Percentiles rank a stretch among this genome's conserved stretches.
Conservation (phyloP, 140 eudicot species). For the Cichorium intybus region DNA sequence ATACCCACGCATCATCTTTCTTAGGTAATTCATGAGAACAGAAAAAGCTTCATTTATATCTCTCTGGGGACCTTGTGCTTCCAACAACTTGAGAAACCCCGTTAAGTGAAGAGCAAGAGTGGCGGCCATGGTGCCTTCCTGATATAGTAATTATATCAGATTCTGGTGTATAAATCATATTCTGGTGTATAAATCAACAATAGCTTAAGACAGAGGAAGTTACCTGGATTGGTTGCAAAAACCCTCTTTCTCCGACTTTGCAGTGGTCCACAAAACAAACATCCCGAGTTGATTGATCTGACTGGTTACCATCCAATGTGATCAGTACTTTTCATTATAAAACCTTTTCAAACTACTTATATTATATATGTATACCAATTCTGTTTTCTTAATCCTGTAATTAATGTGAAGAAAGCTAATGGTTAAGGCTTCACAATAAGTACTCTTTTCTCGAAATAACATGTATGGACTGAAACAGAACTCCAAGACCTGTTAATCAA, state of each 20-base stretch:
- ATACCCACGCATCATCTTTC: constrained; percentile 12
- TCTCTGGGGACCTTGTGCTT: not conserved
- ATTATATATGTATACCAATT: no score
- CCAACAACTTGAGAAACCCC: not conserved
- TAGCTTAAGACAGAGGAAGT: no score
- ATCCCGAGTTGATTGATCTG: no score
- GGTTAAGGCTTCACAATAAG: not conserved
- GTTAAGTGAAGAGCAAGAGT: not conserved
- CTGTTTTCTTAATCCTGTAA: not conserved
- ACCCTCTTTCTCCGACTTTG: no score
- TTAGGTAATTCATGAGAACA: not conserved
- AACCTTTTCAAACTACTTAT: no score
- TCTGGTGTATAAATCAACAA: no score
- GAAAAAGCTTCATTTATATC: not conserved
- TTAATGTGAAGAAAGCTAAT: not conserved
- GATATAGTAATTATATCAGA: not conserved
- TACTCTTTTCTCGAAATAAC: not conserved
- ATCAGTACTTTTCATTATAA: no score
- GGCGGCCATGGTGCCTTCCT: not conserved
- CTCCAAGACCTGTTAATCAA: not conserved
- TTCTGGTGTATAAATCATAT: no score
- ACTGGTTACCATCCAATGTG: no score
- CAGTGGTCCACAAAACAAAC: no score
- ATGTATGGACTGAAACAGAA: not conserved
- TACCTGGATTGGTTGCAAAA: no score